A percentile compares a stretch with the other conserved stretches of the same genome.
These are phyloP conservation scores for Neodidymelliopsis sp. DNA, from an alignment of 2,329 filamentous ascomycete species.

Conservation along the genomic window DNA sequence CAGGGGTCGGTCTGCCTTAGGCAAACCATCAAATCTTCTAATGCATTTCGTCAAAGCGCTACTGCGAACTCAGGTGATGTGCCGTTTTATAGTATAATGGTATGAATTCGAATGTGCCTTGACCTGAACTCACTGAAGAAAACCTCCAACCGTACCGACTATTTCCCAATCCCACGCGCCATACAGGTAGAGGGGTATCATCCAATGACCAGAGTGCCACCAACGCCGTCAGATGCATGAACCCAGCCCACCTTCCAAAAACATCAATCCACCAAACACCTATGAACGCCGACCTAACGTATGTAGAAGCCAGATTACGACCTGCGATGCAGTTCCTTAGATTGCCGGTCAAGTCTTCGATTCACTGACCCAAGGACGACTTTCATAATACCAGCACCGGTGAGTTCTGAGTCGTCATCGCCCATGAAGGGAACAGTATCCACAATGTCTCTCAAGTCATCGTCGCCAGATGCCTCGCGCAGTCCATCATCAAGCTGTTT, in stretches of 20 bases:
- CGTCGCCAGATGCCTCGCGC: conserved; percentile 58
- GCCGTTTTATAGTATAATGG: too few species aligned
- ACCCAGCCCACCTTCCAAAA: neutral
- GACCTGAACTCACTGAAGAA: too few species aligned
- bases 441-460: conserved; percentile 81
- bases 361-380: conserved; percentile 78
- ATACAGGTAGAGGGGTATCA: neutral
- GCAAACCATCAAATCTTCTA: neutral
- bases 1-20: conserved; percentile 2
- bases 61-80: too few species aligned
- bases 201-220: neutral
- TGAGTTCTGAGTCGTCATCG: conserved; percentile 61
- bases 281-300: neutral
- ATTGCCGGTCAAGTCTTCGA: conserved; percentile 64
- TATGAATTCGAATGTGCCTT: too few species aligned
- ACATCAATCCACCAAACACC: neutral
- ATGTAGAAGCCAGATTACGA: neutral
- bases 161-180: neutral
- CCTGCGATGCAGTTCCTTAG: conserved; percentile 43
- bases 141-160: too few species aligned
- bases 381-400: conserved; percentile 78
- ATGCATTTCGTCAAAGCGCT: too few species aligned
- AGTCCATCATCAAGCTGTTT: conserved; percentile 78
- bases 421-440: conserved; percentile 82
- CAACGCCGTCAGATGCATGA: conserved; percentile 1